phyloP scores from a whole-genome alignment of 2,329 filamentous ascomycete species.

The Amauroascus niger region DNA sequence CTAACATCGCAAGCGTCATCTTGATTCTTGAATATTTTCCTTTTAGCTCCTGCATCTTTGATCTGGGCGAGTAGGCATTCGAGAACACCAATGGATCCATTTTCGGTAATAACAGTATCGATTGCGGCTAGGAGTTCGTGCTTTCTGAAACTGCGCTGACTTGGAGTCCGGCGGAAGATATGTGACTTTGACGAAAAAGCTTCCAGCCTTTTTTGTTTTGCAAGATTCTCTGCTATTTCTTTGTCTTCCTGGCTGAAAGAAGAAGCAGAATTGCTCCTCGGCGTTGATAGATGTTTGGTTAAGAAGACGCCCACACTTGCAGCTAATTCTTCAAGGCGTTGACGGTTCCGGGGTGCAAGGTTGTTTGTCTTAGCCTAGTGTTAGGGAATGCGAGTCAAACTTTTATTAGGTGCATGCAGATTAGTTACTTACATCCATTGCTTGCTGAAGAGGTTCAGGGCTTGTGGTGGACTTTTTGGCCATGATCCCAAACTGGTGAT shows the following conservation, averaged over 20 bases:
- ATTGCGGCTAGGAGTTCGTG: conserved; percentile 17
- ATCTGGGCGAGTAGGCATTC: conserved; percentile 15
- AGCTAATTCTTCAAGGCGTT: conserved; percentile 16
- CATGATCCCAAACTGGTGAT: background rate
- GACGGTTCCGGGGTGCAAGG: background rate
- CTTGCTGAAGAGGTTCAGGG: background rate
- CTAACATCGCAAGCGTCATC: conserved; percentile 1
- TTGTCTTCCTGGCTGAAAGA: conserved; percentile 13
- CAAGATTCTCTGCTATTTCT: conserved; percentile 13
- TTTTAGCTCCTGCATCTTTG: conserved; percentile 16
- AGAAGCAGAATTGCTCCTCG: conserved; percentile 4
- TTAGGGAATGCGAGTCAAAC: background rate
- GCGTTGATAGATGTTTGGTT: conserved; percentile 10
- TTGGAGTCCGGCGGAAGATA: conserved; percentile 18
- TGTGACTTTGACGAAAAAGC: conserved; percentile 19
- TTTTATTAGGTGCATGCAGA: background rate
- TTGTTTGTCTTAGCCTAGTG: background rate
- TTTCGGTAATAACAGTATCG: conserved; percentile 14
- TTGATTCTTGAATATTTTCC: conserved; percentile 14
- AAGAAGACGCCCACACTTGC: conserved; percentile 10
- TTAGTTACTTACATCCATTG: background rate
- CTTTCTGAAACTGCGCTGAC: conserved; percentile 16
- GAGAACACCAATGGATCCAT: conserved; percentile 15
- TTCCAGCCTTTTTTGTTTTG: conserved; percentile 15
- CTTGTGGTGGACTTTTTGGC: no score